Conservation (phyloP, 2,329 filamentous ascomycete species). For the Fusarium acutatum region DNA sequence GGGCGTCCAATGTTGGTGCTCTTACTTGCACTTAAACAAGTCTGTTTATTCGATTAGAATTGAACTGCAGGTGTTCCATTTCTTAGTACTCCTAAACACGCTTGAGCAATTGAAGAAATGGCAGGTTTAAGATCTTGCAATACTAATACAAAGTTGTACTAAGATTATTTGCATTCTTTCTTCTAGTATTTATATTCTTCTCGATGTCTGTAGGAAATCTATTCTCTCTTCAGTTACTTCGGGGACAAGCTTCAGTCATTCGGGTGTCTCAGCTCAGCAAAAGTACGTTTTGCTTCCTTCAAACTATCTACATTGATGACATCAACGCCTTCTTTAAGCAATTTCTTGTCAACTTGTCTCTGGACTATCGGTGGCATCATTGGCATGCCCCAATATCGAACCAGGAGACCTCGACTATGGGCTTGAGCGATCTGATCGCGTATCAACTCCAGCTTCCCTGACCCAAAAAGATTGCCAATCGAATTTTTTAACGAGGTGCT, state of each 20-base stretch:
- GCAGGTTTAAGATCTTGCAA: not conserved
- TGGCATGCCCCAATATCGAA: constrained; percentile 69
- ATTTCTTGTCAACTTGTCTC: constrained; percentile 64
- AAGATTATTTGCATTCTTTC: not conserved
- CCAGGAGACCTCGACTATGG: constrained; percentile 62
- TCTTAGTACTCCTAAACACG: not conserved
- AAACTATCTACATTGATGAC: constrained; percentile 71
- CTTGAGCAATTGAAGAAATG: not conserved
- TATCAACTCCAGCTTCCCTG: constrained; percentile 54
- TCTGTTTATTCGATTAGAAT: not conserved
- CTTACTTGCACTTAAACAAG: fast-evolving
- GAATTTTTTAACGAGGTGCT: constrained; percentile 63
- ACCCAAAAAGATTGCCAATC: constrained; percentile 60
- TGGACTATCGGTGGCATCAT: constrained; percentile 63
- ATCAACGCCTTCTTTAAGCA: constrained; percentile 66
- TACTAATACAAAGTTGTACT: not conserved
- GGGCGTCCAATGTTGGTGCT: not conserved
- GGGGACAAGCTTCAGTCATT: not conserved
- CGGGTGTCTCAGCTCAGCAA: not conserved
- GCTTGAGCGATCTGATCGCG: constrained; percentile 57
- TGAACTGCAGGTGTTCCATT: too few relatives aligned
- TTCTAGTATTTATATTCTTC: not conserved
- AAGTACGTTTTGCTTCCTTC: constrained; percentile 43
- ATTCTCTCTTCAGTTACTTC: not conserved
- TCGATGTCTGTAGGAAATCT: not conserved